Evolutionary conservation across 306 rosid species (phyloP).

Genomic region (Hippophae gyantsensis): DNA sequence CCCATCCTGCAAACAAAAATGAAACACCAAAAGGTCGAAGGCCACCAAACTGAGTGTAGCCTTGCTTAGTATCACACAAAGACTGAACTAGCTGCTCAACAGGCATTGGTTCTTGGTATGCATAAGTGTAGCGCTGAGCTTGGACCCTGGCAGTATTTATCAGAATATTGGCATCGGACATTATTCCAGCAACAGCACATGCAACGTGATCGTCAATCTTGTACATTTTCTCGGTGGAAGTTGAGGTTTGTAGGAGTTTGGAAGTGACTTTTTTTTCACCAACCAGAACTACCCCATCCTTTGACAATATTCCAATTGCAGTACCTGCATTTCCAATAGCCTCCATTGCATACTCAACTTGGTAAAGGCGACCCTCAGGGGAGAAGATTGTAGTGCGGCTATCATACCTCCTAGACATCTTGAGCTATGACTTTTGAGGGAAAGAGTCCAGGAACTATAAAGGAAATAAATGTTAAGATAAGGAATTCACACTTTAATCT

Average conservation of each 20-base stretch:
- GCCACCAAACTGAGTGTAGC: constrained; percentile 37
- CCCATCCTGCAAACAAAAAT: constrained; percentile 40
- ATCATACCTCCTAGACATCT: constrained; percentile 36
- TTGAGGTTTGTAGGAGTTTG: constrained; percentile 35
- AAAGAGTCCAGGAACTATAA: too few species aligned
- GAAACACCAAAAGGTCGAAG: constrained; percentile 39
- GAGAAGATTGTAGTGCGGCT: constrained; percentile 36
- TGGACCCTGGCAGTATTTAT: constrained; percentile 39
- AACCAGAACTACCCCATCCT: constrained; percentile 33
- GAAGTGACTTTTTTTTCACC: constrained; percentile 39
- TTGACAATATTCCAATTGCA: constrained; percentile 35
- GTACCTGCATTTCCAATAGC: constrained; percentile 40
- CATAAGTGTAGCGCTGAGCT: constrained; percentile 30
- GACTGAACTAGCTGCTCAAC: constrained; percentile 38
- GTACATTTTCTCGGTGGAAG: constrained; percentile 39
- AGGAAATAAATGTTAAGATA: too few species aligned
- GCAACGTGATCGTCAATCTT: constrained; percentile 39
- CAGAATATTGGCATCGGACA: constrained; percentile 37
- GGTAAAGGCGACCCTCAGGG: constrained; percentile 36
- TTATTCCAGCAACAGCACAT: constrained; percentile 37
- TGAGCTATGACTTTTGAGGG: too few species aligned
- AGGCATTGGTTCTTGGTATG: constrained; percentile 42
- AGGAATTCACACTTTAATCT: too few species aligned
- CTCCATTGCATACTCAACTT: constrained; percentile 39
- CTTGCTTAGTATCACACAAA: constrained; percentile 37